phyloP scores from a whole-genome alignment of 106 monocot species.

The Dendrobium nobile region DNA sequence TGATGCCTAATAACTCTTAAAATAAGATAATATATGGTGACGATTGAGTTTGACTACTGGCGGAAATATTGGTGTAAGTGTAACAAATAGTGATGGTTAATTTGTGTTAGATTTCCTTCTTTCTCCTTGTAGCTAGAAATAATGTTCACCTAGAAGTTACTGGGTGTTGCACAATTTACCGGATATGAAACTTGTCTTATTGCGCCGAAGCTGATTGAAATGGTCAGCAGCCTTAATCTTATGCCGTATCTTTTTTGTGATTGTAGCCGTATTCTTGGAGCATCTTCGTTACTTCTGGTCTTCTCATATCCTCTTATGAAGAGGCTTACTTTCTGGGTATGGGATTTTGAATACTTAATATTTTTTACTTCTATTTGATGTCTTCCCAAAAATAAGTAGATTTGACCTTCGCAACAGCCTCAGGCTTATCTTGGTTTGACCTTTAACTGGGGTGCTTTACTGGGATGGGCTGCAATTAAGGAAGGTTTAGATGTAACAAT shows the following conservation, averaged over 20 bases:
- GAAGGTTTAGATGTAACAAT: slow-evolving; percentile 68
- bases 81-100: not conserved
- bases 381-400: not conserved
- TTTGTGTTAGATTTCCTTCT: no score
- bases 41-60: not conserved
- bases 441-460: slow-evolving; percentile 97
- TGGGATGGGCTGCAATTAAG: slow-evolving; percentile 90
- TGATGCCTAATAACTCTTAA: not conserved
- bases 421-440: slow-evolving; percentile 97
- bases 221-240: not conserved
- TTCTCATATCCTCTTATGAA: slow-evolving; percentile 99
- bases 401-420: slow-evolving; percentile 49
- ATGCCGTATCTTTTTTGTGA: slow-evolving; percentile 1
- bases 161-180: not conserved
- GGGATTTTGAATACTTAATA: not conserved
- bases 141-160: not conserved
- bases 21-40: not conserved
- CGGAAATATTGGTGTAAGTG: not conserved
- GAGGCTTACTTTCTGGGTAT: slow-evolving; percentile 95
- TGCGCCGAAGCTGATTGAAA: not conserved
- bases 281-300: slow-evolving; percentile 80
- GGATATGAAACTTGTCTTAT: not conserved
- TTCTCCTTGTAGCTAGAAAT: no score
- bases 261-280: slow-evolving; percentile 77
- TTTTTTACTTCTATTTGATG: not conserved